These are phyloP conservation scores for Scheffersomyces insectosa DNA, from an alignment of 1,139 yeast genomes.

Conservation along the genomic window DNA sequence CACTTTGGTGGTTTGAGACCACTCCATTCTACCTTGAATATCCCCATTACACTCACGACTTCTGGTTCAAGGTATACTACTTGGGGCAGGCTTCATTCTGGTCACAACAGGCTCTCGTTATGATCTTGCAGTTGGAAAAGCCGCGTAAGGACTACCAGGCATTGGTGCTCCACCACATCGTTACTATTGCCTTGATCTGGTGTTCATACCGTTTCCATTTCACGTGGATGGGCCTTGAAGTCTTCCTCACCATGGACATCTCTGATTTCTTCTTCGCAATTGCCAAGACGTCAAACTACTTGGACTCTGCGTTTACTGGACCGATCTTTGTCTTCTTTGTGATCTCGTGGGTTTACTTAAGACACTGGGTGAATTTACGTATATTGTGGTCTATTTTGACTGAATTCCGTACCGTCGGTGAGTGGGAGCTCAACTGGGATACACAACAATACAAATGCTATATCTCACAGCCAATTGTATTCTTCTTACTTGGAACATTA, in stretches of 20 bases:
- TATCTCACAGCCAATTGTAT: constrained; percentile 90
- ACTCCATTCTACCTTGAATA: constrained; percentile 73
- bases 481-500: constrained; percentile 70
- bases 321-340: constrained; percentile 73
- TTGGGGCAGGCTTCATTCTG: constrained; percentile 94
- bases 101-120: constrained; percentile 90
- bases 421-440: constrained; percentile 76
- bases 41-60: constrained; percentile 80
- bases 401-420: constrained; percentile 83
- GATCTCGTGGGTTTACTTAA: constrained; percentile 76
- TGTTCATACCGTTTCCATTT: constrained; percentile 92
- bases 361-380: constrained; percentile 80
- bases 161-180: constrained; percentile 87
- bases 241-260: constrained; percentile 93
- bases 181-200: constrained; percentile 87
- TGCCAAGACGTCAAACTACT: constrained; percentile 82
- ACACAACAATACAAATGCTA: constrained; percentile 95
- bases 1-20: constrained; percentile 88
- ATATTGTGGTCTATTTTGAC: constrained; percentile 88
- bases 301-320: constrained; percentile 64
- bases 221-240: constrained; percentile 93
- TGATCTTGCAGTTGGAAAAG: constrained; percentile 83
- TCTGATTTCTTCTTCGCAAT: constrained; percentile 86
- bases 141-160: constrained; percentile 94
- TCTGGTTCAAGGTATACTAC: constrained; percentile 75